Base-by-base conservation (phyloP, 1,284 basidiomycete species). In the Pascua sp. region DNA sequence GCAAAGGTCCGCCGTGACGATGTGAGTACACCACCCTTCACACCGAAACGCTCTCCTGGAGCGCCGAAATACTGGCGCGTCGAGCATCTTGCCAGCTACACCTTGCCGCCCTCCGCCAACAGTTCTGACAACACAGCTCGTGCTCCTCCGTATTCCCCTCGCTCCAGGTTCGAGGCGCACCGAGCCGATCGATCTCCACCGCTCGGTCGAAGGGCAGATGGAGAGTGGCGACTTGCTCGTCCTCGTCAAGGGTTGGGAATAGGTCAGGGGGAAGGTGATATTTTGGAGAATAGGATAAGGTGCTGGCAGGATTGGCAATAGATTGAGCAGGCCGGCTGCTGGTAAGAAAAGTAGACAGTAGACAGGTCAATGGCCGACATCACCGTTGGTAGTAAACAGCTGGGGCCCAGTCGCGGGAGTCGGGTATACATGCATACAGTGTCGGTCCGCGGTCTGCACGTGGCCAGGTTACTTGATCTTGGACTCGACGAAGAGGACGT, bases 401-500 rank as follows among this genome's bases (percentile, higher is more conserved):
- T n/a, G 15, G 17, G 24, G 4, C 24, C 24, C 24, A 32, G 24
- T 32, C 24, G 24, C n/a, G 18, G 42, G 56, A 57, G 53, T 47
- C 39, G 55, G 57, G 54, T 60, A 60, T 59, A 55, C 47, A 63
- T 63, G 61, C 61, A 57, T 59, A 54, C 56, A 54, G 51, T 56
- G 58, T 51, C 44, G 44, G 3, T 11, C 24, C 24, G 24, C 24
- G 41, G 16, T 36, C n/a, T 8, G 36, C 10, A 48, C 47, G 12
- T 32, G 24, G 24, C 24, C 24, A 32, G 24, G 18, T 16, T 55
- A 77, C 61, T 83, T 87, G 75, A 86, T 87, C 77, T 90, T 77
- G 24, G 66, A 57, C 56, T 78, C 88, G 5, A 88, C 84, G 67
- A 90, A 90, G 42, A 90, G 78, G 8, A 90, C 88, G 45, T 86